Evolutionary conservation across 2,329 filamentous ascomycete species (phyloP).

Genomic region (Hypoxylon sp.): DNA sequence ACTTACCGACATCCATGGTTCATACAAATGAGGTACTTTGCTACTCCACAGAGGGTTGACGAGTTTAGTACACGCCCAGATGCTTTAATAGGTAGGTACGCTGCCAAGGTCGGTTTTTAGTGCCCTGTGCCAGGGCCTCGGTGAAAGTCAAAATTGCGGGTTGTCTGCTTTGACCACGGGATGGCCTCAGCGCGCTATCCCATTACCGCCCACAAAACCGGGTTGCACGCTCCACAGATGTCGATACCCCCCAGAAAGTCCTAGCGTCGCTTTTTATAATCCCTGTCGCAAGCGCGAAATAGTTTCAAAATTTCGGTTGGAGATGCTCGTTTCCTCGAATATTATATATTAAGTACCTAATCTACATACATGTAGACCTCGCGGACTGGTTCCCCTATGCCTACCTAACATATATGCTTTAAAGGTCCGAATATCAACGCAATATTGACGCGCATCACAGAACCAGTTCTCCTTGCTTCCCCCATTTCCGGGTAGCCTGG

Average conservation of each 20-base stretch:
- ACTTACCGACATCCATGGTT: conserved; percentile 14
- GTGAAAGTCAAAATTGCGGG: conserved; percentile 46
- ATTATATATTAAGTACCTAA: not conserved
- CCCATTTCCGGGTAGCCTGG: conserved; percentile 15
- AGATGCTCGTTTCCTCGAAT: conserved; percentile 18
- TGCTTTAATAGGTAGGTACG: conserved; percentile 15
- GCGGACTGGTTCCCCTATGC: no score
- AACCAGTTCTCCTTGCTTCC: conserved; percentile 19
- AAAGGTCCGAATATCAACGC: not conserved
- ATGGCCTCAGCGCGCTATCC: conserved; percentile 32
- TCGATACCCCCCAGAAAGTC: conserved; percentile 24
- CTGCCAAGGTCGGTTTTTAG: conserved; percentile 18
- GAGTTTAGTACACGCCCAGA: not conserved
- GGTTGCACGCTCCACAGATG: conserved; percentile 26
- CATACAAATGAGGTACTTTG: conserved; percentile 18
- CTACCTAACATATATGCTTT: no score
- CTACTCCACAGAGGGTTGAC: conserved; percentile 8
- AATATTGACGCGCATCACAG: conserved; percentile 12
- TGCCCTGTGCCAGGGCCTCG: conserved; percentile 35
- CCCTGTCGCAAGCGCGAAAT: conserved; percentile 32
- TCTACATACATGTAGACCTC: no score
- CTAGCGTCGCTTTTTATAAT: conserved; percentile 24
- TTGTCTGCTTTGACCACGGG: conserved; percentile 31
- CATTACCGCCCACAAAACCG: conserved; percentile 28
- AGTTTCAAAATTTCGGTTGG: conserved; percentile 22